Percentiles rank a stretch among this genome's conserved stretches.
phyloP scores from a whole-genome alignment of 306 rosid species.

The Prosopis cineraria region DNA sequence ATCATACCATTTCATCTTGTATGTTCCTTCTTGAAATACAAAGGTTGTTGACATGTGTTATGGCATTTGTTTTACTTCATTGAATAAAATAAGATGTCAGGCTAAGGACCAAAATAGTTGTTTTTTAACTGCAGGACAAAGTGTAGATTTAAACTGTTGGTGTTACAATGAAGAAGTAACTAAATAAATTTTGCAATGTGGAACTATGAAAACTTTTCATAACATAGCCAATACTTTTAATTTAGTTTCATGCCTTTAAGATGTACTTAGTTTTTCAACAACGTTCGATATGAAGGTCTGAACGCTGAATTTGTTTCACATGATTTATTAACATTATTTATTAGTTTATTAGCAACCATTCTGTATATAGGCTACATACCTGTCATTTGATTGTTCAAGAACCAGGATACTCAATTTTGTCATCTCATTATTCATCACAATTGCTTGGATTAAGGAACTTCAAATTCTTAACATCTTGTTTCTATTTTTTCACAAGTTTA shows the following conservation, averaged over 20 bases:
- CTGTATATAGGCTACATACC: not conserved
- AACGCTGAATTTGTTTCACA: slow-evolving; percentile 17
- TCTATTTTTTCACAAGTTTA: not conserved
- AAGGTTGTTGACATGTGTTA: not conserved
- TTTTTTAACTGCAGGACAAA: not conserved
- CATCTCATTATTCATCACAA: not conserved
- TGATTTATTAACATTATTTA: slow-evolving; percentile 17
- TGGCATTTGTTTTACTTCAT: not conserved
- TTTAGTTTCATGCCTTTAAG: not conserved
- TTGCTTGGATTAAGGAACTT: not conserved
- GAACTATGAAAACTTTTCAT: not conserved
- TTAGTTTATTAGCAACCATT: slow-evolving; percentile 9
- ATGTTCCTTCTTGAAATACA: slow-evolving; percentile 12
- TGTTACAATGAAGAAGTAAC: not conserved
- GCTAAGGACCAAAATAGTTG: not conserved
- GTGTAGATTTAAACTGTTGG: not conserved
- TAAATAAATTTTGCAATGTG: not conserved
- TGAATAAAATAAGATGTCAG: not conserved
- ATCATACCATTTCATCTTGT: not conserved
- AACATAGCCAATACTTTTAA: not conserved
- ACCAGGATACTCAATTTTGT: not conserved
- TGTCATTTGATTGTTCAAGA: slow-evolving; percentile 26
- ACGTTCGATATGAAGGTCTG: slow-evolving; percentile 8
- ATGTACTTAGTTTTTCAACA: not conserved
- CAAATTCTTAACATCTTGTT: not conserved